phyloP scores from a whole-genome alignment of 2,329 filamentous ascomycete genomes.

The Exophiala bonariae region DNA sequence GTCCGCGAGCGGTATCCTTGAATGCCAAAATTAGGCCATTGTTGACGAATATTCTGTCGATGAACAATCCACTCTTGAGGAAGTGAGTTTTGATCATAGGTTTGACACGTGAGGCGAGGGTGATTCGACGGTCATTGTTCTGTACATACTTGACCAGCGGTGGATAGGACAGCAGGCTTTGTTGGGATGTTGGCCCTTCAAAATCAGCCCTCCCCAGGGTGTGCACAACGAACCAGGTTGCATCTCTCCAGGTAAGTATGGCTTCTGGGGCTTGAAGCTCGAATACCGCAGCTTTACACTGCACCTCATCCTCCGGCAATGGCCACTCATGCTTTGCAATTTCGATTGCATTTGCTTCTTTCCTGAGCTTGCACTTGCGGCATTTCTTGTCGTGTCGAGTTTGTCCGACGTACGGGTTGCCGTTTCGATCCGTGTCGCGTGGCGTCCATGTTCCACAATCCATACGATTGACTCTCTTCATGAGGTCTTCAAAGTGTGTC shows the following conservation, averaged over 20 bases:
- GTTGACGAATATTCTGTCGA: slow-evolving; percentile 43
- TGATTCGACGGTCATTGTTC: slow-evolving; percentile 17
- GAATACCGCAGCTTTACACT: slow-evolving; percentile 52
- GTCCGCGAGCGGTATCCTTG: slow-evolving; percentile 36
- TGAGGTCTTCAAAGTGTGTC: slow-evolving; percentile 32
- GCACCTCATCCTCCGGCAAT: slow-evolving; percentile 36
- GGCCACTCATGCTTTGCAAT: slow-evolving; percentile 61
- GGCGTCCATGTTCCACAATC: slow-evolving; percentile 9
- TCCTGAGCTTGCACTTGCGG: slow-evolving; percentile 36
- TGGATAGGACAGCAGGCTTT: slow-evolving; percentile 6
- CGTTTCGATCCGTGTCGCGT: neutral
- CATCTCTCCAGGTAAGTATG: slow-evolving; percentile 52
- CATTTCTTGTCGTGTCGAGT: slow-evolving; percentile 30
- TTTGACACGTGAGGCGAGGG: slow-evolving; percentile 19
- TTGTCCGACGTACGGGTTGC: neutral
- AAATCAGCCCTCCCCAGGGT: slow-evolving; percentile 30
- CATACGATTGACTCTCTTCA: slow-evolving; percentile 12
- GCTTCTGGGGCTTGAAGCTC: slow-evolving; percentile 48
- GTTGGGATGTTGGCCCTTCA: neutral
- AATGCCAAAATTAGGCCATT: slow-evolving; percentile 48
- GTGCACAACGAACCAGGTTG: slow-evolving; percentile 43
- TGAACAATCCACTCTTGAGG: slow-evolving; percentile 1
- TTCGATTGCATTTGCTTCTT: slow-evolving; percentile 37
- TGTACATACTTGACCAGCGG: slow-evolving; percentile 14
- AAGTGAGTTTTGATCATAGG: slow-evolving; percentile 24